Percentiles rank a stretch among this genome's conserved stretches.
These are phyloP conservation scores for Mikania micrantha DNA, from an alignment of 129 eudicot genomes.

Conservation along the genomic window DNA sequence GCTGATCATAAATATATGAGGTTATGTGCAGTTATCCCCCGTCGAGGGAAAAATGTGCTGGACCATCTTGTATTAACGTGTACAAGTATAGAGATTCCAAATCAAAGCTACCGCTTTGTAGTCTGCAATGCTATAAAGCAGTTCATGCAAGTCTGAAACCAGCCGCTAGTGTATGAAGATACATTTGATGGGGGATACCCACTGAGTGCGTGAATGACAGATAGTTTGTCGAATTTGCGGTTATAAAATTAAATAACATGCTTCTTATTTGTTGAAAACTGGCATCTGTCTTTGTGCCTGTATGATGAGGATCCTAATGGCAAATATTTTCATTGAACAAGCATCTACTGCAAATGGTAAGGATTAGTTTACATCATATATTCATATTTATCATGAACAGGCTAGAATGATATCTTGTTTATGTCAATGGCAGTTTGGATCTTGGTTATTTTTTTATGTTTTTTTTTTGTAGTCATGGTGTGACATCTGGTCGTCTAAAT, in stretches of 20 bases:
- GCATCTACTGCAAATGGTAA: no score
- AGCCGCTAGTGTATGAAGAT: constrained; percentile 27
- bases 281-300: not conserved
- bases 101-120: constrained; percentile 82
- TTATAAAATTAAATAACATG: not conserved
- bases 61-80: constrained; percentile 75
- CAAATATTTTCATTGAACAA: no score
- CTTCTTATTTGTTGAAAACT: not conserved
- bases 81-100: constrained; percentile 89
- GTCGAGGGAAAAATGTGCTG: constrained; percentile 88
- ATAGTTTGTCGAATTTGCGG: constrained; percentile 11
- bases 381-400: not conserved
- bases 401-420: not conserved
- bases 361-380: no score
- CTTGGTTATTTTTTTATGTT: not conserved
- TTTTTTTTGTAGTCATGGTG: no score
- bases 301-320: not conserved
- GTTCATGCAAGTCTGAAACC: constrained; percentile 39
- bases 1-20: constrained; percentile 4
- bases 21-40: constrained; percentile 68
- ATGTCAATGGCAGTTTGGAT: no score
- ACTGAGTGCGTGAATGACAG: constrained; percentile 3
- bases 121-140: constrained; percentile 92
- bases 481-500: no score
- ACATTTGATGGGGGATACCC: constrained; percentile 12